Conservation (phyloP, 495 filamentous ascomycete species). For the Tuber magnatum region DNA sequence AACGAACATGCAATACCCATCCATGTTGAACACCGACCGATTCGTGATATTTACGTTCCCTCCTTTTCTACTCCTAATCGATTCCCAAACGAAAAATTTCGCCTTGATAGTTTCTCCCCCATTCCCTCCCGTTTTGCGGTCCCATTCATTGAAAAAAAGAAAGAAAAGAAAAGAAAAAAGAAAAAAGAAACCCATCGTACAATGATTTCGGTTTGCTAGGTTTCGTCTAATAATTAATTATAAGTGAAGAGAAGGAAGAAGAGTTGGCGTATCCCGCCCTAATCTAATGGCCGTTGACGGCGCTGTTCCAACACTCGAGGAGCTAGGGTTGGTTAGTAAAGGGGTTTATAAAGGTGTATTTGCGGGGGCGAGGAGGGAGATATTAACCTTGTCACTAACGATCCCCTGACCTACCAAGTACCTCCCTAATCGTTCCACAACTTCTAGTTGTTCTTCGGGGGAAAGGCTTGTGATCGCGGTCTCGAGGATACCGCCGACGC, state of each 20-base stretch:
- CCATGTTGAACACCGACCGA: conserved; percentile 31
- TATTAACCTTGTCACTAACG: conserved; percentile 56
- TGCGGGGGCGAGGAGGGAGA: not conserved
- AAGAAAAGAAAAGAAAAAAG: not conserved
- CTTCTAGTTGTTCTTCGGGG: conserved; percentile 77
- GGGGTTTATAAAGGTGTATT: not conserved
- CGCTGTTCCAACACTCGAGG: conserved; percentile 30
- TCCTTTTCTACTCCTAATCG: conserved; percentile 17
- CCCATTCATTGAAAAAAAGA: not conserved
- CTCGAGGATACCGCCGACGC: conserved; percentile 79
- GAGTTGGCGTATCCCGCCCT: not conserved
- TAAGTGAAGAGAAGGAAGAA: not conserved
- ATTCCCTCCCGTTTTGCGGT: not conserved
- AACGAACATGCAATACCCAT: conserved; percentile 23
- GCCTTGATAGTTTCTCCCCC: conserved; percentile 1
- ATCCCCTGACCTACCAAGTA: conserved; percentile 81
- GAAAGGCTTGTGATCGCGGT: conserved; percentile 75
- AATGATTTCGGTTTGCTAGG: not conserved
- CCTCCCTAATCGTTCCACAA: conserved; percentile 73
- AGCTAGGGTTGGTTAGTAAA: conserved; percentile 21
- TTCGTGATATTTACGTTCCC: conserved; percentile 30
- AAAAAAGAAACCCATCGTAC: conserved; percentile 5
- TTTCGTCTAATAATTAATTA: conserved; percentile 11
- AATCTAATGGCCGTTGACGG: conserved; percentile 27
- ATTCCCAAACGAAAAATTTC: conserved; percentile 17